These are phyloP conservation scores for Cytospora piceae DNA, from an alignment of 2,329 filamentous ascomycete species.

Conservation along the genomic window DNA sequence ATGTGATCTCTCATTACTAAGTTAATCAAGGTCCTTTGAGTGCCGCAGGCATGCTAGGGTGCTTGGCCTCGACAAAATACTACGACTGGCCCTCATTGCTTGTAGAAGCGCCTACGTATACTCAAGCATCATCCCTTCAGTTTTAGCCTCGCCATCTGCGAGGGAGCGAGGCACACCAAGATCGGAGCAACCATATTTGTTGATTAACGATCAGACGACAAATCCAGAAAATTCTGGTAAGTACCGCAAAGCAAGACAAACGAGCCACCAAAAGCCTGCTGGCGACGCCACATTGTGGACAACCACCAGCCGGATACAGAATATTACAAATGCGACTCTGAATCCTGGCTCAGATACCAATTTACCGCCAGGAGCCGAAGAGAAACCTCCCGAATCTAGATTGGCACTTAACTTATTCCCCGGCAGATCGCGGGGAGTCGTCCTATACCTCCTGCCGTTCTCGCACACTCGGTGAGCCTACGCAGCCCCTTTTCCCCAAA, in stretches of 20 bases:
- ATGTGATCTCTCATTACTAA: neutral
- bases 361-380: conserved; percentile 6
- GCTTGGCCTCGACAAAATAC: neutral
- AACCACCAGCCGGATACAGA: conserved; percentile 16
- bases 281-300: neutral
- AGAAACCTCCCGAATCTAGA: conserved; percentile 14
- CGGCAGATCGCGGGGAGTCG: conserved; percentile 16
- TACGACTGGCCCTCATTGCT: conserved; percentile 4
- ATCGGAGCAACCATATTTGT: neutral
- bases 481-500: conserved; percentile 6
- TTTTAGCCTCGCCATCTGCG: neutral
- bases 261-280: conserved; percentile 1
- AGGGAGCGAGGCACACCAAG: neutral
- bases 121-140: neutral
- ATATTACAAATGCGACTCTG: conserved; percentile 26
- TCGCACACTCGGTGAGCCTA: conserved; percentile 13
- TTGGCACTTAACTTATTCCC: conserved; percentile 7
- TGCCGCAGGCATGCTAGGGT: neutral
- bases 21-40: neutral
- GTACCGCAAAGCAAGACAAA: neutral
- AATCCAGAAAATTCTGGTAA: neutral
- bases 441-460: conserved; percentile 9
- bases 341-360: neutral
- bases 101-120: neutral
- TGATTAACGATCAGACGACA: neutral